Conservation (phyloP, 805 yeast genomes). For the Yamadazyma paraphyllophila region DNA sequence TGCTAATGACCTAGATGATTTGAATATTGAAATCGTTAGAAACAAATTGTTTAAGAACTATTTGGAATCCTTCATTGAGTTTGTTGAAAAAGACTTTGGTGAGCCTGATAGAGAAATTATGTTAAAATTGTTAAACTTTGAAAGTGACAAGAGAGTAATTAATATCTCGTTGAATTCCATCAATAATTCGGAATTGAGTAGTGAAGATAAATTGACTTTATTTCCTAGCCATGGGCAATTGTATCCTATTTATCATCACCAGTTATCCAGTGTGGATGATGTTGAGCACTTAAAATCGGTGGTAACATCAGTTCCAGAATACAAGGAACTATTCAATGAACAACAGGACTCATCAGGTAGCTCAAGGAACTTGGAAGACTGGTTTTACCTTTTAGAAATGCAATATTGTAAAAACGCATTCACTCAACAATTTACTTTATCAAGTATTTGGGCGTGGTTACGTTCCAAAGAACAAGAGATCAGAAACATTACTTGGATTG, state of each 20-base stretch:
- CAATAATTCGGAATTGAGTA: conserved; percentile 69
- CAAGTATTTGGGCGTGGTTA: conserved; percentile 95
- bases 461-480: conserved; percentile 95
- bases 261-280: conserved; percentile 77
- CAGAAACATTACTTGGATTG: conserved; percentile 98
- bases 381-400: conserved; percentile 91
- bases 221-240: conserved; percentile 83
- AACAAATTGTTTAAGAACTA: conserved; percentile 91
- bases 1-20: conserved; percentile 87
- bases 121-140: conserved; percentile 76
- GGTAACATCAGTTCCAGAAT: conserved; percentile 65
- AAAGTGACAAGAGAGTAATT: conserved; percentile 92
- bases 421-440: conserved; percentile 91
- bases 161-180: conserved; percentile 90
- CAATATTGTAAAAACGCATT: conserved; percentile 87
- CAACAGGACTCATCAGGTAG: conserved; percentile 29
- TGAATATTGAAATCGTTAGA: conserved; percentile 92
- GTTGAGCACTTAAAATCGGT: conserved; percentile 73
- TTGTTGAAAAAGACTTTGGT: conserved; percentile 58
- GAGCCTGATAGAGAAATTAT: conserved; percentile 81
- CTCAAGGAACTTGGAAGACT: conserved; percentile 81
- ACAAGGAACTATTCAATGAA: conserved; percentile 52
- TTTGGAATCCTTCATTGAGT: conserved; percentile 78
- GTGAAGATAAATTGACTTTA: conserved; percentile 66
- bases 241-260: conserved; percentile 64